Conservation (phyloP, 2,329 filamentous ascomycete species). For the Ceratocystis papillata region DNA sequence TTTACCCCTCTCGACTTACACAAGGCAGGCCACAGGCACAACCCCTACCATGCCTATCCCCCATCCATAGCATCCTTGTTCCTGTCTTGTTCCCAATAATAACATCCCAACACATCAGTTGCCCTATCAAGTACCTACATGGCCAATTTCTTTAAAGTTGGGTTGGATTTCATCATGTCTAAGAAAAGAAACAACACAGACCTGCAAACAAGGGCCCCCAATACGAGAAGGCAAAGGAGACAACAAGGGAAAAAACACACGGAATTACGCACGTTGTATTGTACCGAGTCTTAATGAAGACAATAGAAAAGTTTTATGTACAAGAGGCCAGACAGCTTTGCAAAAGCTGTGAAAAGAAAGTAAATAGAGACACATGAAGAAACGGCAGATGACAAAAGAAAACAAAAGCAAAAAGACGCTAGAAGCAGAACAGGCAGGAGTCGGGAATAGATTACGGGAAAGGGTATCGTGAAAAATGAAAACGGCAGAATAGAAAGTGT, state of each 20-base stretch:
- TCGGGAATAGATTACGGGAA: not conserved
- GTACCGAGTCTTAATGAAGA: too few relatives aligned
- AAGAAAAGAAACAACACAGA: conserved; percentile 9
- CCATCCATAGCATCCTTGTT: too few relatives aligned
- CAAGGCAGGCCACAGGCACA: too few relatives aligned
- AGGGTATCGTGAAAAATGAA: conserved; percentile 4
- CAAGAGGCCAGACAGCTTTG: not conserved
- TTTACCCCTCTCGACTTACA: too few relatives aligned
- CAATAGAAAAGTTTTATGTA: too few relatives aligned
- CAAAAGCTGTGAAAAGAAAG: not conserved
- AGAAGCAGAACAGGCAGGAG: not conserved
- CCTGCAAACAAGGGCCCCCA: not conserved
- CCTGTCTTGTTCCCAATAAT: not conserved
- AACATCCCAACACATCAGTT: not conserved
- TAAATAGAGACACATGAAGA: not conserved
- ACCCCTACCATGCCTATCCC: too few relatives aligned
- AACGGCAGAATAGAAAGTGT: not conserved
- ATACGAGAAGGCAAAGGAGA: not conserved
- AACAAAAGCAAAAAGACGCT: not conserved
- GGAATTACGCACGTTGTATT: too few relatives aligned
- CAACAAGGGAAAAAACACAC: not conserved
- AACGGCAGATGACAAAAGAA: not conserved
- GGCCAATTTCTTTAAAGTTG: not conserved
- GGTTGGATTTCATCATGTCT: not conserved
- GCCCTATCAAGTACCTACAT: too few relatives aligned